phyloP scores from a whole-genome alignment of 805 yeast genomes.

The Kuraishia ogatae region DNA sequence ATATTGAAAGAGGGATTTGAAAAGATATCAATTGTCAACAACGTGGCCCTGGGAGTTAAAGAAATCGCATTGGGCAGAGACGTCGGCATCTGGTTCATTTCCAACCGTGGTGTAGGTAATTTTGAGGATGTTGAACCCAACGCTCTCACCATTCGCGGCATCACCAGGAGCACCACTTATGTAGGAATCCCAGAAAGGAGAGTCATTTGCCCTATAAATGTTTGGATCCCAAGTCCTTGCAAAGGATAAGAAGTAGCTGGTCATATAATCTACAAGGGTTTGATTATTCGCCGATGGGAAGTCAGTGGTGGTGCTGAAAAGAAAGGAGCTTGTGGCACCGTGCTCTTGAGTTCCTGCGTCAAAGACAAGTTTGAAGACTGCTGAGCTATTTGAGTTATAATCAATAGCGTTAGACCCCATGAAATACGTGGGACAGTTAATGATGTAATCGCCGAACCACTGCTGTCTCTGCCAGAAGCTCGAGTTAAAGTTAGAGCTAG shows the following conservation, averaged over 20 bases:
- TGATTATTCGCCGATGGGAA: background rate
- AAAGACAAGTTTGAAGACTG: background rate
- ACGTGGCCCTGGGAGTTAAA: background rate
- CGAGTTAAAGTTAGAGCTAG: background rate
- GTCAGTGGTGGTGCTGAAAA: background rate
- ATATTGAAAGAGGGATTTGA: no score
- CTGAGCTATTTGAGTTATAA: background rate
- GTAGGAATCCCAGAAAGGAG: background rate
- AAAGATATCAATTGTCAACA: slow-evolving; percentile 4
- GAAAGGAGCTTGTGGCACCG: background rate
- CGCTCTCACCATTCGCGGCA: background rate
- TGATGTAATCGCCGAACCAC: background rate
- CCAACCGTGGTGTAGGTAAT: background rate
- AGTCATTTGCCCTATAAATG: background rate
- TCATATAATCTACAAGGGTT: background rate
- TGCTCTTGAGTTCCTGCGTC: background rate
- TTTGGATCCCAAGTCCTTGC: background rate
- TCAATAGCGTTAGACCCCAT: background rate
- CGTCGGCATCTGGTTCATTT: background rate
- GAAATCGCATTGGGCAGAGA: background rate
- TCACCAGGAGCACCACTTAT: background rate
- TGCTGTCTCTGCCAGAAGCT: background rate
- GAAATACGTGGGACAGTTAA: background rate
- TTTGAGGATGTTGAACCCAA: background rate
- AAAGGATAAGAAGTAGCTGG: background rate